phyloP scores from a whole-genome alignment of 495 filamentous ascomycete species.

The Zalerion maritima region DNA sequence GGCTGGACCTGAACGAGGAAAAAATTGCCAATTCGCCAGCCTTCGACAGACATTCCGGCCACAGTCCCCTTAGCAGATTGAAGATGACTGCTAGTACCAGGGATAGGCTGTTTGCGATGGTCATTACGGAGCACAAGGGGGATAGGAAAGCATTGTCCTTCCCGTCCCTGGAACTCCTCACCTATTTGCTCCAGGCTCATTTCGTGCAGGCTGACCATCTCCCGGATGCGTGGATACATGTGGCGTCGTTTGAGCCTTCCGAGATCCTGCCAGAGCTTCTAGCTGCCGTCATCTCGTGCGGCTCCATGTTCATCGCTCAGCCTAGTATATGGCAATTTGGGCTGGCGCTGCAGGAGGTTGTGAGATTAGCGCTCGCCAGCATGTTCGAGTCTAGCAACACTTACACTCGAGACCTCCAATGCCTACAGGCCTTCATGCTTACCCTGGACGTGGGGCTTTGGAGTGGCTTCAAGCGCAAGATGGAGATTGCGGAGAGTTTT shows the following conservation, averaged over 20 bases:
- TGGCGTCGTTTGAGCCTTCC: conserved; percentile 8
- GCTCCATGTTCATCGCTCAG: conserved; percentile 33
- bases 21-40: conserved; percentile 1
- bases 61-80: conserved; percentile 3
- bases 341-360: conserved; percentile 40
- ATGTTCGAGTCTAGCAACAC: conserved; percentile 40
- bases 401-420: conserved; percentile 34
- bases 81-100: conserved; percentile 8
- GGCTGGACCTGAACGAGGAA: conserved; percentile 5
- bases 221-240: conserved; percentile 12
- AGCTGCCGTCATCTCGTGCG: conserved; percentile 31
- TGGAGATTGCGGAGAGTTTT: conserved; percentile 46
- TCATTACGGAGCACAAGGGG: conserved; percentile 6
- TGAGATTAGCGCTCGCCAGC: conserved; percentile 27
- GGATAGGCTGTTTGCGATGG: conserved; percentile 11
- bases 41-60: neutral
- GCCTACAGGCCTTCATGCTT: conserved; percentile 35
- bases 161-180: conserved; percentile 12
- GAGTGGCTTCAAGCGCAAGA: conserved; percentile 45
- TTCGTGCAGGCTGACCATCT: conserved; percentile 10
- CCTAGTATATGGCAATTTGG: conserved; percentile 41
- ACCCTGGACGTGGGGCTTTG: conserved; percentile 40
- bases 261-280: conserved; percentile 30
- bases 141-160: conserved; percentile 4
- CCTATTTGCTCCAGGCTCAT: conserved; percentile 10